Evolutionary conservation across 805 yeast genomes (phyloP).

Genomic region (Kuraishia hungarica): DNA sequence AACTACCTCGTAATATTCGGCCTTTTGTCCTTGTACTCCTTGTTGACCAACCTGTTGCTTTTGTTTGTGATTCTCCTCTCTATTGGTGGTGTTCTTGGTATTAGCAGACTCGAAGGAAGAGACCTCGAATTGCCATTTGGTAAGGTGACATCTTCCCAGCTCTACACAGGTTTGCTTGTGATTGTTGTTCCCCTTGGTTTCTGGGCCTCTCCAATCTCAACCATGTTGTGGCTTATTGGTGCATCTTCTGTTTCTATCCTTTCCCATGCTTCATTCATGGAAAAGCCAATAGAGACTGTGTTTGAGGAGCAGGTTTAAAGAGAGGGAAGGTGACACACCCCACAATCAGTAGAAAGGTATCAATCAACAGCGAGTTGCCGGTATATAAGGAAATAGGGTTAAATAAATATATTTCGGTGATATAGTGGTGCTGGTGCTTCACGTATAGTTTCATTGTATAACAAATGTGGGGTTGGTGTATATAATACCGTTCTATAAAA

Average conservation of each 20-base stretch:
- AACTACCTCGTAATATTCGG: slow-evolving; percentile 75
- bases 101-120: slow-evolving; percentile 70
- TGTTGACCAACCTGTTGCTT: slow-evolving; percentile 77
- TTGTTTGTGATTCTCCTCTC: slow-evolving; percentile 76
- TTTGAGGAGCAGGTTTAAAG: slow-evolving; percentile 63
- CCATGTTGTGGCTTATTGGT: slow-evolving; percentile 94
- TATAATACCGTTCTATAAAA: no score
- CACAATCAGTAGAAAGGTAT: not conserved
- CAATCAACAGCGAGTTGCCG: no score
- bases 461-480: no score
- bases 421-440: not conserved
- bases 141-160: slow-evolving; percentile 68
- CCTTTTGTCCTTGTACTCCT: slow-evolving; percentile 71
- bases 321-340: not conserved
- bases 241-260: slow-evolving; percentile 81
- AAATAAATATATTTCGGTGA: not conserved
- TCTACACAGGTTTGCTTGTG: slow-evolving; percentile 80
- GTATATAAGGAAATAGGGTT: not conserved
- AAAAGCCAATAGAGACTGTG: slow-evolving; percentile 95
- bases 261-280: slow-evolving; percentile 90
- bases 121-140: slow-evolving; percentile 76
- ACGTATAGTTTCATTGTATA: not conserved
- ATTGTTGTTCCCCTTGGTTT: slow-evolving; percentile 43
- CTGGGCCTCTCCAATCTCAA: slow-evolving; percentile 46
- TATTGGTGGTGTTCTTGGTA: slow-evolving; percentile 68